These are phyloP conservation scores for Apiospora aurea DNA, from an alignment of 2,329 filamentous ascomycete genomes.

Conservation along the genomic window DNA sequence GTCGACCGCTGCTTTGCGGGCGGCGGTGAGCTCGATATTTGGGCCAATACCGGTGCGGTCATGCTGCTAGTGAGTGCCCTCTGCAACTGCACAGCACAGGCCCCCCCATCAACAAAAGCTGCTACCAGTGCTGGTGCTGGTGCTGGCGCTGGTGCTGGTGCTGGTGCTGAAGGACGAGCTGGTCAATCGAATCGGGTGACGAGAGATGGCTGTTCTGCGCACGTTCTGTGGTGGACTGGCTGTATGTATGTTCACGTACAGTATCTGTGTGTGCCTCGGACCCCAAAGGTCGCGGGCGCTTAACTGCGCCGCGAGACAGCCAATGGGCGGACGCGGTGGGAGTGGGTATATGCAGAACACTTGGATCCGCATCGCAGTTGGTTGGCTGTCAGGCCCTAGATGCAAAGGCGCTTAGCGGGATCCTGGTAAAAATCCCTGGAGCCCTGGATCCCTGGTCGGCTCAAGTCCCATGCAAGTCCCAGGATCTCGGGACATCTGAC, in stretches of 20 bases:
- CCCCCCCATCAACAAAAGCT: neutral
- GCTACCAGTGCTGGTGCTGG: neutral
- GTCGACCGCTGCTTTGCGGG: constrained; percentile 20
- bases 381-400: constrained; percentile 25
- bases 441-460: neutral
- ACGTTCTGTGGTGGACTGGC: neutral
- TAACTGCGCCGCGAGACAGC: constrained; percentile 30
- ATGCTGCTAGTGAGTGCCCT: constrained; percentile 17
- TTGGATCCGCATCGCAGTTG: constrained; percentile 12
- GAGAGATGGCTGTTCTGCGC: neutral
- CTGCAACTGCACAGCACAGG: constrained; percentile 14
- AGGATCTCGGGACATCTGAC: constrained; percentile 34
- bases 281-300: constrained; percentile 38
- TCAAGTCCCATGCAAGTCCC: constrained; percentile 36
- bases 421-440: constrained; percentile 26
- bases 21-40: constrained; percentile 19
- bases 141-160: neutral
- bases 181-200: constrained; percentile 6
- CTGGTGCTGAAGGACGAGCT: neutral
- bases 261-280: constrained; percentile 12
- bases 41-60: constrained; percentile 2
- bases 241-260: constrained; percentile 1
- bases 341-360: constrained; percentile 33
- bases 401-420: constrained; percentile 26
- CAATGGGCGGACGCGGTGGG: constrained; percentile 31